Evolutionary conservation across 1,139 yeast species (phyloP).

Genomic region (Debaryomyces udenii): DNA sequence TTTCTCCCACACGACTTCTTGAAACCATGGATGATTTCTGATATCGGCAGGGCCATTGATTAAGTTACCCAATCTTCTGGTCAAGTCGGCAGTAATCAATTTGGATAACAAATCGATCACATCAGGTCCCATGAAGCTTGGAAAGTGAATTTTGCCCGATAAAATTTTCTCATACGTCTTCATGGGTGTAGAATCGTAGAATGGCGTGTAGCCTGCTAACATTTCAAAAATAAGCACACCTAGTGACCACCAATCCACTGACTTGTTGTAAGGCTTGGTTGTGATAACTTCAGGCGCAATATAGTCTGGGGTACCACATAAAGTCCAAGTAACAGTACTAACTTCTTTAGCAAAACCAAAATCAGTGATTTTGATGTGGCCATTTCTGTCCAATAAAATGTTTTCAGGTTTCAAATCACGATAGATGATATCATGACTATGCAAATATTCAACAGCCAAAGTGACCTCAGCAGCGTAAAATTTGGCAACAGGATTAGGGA

Average conservation of each 20-base stretch:
- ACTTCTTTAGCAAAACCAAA: conserved; percentile 68
- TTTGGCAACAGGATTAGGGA: conserved; percentile 66
- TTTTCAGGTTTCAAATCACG: conserved; percentile 66
- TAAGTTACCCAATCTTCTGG: conserved; percentile 58
- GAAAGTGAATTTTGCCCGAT: conserved; percentile 54
- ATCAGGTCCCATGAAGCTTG: conserved; percentile 53
- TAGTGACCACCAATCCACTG: conserved; percentile 69
- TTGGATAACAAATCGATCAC: conserved; percentile 52
- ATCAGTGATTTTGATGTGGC: conserved; percentile 63
- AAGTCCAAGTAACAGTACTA: conserved; percentile 59
- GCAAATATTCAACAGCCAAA: conserved; percentile 60
- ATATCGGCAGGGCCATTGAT: conserved; percentile 61
- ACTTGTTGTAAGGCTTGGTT: conserved; percentile 62
- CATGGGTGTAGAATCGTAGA: conserved; percentile 64
- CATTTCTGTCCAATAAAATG: conserved; percentile 57
- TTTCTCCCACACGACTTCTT: conserved; percentile 64
- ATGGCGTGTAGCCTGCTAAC: conserved; percentile 66
- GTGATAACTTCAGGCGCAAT: conserved; percentile 67
- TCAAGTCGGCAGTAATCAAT: conserved; percentile 57
- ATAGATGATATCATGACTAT: conserved; percentile 58
- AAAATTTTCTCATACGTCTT: conserved; percentile 63
- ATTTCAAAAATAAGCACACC: conserved; percentile 63
- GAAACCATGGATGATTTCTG: conserved; percentile 60
- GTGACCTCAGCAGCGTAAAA: conserved; percentile 66
- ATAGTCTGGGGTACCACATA: conserved; percentile 67